phyloP scores from a whole-genome alignment of 495 filamentous ascomycete genomes.

The Cercophora newfieldiana region DNA sequence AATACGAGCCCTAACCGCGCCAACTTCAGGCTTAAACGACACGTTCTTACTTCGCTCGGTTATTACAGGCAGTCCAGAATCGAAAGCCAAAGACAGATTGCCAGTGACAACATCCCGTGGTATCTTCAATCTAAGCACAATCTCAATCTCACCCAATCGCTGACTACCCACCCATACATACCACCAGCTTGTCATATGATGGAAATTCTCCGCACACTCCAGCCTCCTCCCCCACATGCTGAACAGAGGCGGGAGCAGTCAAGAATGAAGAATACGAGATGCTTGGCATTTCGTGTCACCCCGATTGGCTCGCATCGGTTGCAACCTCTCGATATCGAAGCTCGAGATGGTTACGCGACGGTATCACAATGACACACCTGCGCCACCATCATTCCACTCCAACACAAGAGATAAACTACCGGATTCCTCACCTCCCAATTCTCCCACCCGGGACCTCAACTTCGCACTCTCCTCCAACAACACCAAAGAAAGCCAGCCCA shows the following conservation, averaged over 20 bases:
- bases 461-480: background rate
- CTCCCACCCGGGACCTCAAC: background rate
- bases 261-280: slow-evolving; percentile 2
- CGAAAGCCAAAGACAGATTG: background rate
- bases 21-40: background rate
- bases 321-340: background rate
- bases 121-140: background rate
- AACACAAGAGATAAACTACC: background rate
- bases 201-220: background rate
- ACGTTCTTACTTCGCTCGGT: background rate
- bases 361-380: background rate
- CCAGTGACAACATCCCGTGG: background rate
- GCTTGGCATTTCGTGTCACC: background rate
- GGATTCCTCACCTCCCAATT: background rate
- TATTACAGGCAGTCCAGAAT: no score
- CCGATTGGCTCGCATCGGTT: background rate
- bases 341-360: background rate
- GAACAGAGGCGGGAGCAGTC: background rate
- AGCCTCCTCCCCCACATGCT: no score
- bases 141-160: background rate
- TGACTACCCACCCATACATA: background rate
- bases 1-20: background rate
- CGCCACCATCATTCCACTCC: background rate
- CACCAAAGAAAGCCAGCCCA: background rate
- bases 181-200: background rate